Conservation (phyloP, 148 eudicot species). For the Polygonum aviculare region DNA sequence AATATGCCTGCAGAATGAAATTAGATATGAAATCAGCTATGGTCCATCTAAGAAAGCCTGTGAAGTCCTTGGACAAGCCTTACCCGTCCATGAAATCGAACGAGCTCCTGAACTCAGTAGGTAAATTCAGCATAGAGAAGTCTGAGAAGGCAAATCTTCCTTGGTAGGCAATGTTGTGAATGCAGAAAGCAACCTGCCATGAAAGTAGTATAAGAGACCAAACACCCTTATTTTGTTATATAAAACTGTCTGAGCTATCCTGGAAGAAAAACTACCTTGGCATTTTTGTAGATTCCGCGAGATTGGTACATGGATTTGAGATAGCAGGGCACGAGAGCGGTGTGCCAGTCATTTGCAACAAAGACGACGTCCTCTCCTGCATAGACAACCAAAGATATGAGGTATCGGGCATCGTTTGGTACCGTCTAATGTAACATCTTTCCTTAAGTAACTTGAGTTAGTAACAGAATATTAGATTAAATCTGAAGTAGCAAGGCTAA, state of each 20-base stretch:
- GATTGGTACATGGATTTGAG: slow-evolving; percentile 69
- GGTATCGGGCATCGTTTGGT: too few species aligned
- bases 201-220: background rate
- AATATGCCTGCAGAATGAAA: slow-evolving; percentile 33
- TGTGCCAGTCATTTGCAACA: slow-evolving; percentile 95
- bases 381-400: background rate
- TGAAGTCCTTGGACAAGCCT: background rate
- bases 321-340: slow-evolving; percentile 88
- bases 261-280: slow-evolving; percentile 39
- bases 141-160: slow-evolving; percentile 79
- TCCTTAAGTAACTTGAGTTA: background rate
- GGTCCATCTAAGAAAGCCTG: background rate
- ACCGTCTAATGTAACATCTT: too few species aligned
- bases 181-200: slow-evolving; percentile 82
- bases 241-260: background rate
- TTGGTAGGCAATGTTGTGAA: slow-evolving; percentile 98
- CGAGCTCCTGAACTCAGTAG: slow-evolving; percentile 57
- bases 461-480: background rate
- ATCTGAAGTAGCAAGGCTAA: background rate
- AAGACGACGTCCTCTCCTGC: slow-evolving; percentile 91
- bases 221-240: background rate
- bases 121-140: slow-evolving; percentile 66
- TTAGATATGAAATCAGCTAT: background rate
- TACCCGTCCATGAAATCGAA: slow-evolving; percentile 96
- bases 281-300: slow-evolving; percentile 53